phyloP scores from a whole-genome alignment of 345 rosid species.

The Eucalyptus cloeziana region DNA sequence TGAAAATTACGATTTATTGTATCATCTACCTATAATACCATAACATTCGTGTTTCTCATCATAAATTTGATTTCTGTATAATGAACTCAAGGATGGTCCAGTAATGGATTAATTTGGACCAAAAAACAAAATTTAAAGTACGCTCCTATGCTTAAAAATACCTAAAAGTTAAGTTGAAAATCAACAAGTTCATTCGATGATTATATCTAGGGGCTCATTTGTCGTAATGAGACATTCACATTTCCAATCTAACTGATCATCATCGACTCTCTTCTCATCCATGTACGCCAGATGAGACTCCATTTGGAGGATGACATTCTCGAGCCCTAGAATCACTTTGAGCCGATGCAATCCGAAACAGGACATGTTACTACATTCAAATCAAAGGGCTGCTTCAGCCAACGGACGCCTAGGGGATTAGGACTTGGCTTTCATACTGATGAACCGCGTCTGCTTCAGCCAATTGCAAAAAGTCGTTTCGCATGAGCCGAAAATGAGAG shows the following conservation, averaged over 20 bases:
- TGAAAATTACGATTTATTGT: no score
- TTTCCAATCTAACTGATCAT: fast-evolving
- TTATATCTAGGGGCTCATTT: background rate
- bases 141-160: no score
- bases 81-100: no score
- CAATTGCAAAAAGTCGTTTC: background rate
- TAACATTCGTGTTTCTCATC: no score
- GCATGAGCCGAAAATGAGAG: background rate
- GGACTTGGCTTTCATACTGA: background rate
- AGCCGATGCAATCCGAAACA: fast-evolving
- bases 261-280: background rate
- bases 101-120: no score
- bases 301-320: background rate
- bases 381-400: background rate
- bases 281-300: background rate
- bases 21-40: no score
- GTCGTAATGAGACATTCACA: background rate
- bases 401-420: no score
- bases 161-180: no score
- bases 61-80: no score
- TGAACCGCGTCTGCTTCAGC: background rate
- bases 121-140: no score
- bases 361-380: background rate
- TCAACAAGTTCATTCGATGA: no score
- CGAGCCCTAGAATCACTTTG: fast-evolving